These are phyloP conservation scores for Acacia pycnantha DNA, from an alignment of 331 rosid genomes.

Conservation along the genomic window DNA sequence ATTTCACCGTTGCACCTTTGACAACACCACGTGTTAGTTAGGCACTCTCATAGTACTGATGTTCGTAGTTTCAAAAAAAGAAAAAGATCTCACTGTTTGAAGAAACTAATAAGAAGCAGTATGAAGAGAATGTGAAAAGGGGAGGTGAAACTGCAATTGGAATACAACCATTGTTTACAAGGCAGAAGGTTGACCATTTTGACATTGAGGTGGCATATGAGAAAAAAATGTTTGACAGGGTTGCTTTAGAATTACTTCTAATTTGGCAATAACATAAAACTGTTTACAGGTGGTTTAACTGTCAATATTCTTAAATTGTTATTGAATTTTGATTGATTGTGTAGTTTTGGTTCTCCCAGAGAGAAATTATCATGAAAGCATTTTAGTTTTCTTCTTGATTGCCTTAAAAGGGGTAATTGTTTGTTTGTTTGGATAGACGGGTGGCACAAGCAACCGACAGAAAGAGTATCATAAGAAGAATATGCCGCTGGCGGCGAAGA, in stretches of 20 bases:
- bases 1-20: neutral
- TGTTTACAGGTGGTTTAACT: neutral
- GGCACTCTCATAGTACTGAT: neutral
- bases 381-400: neutral
- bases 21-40: neutral
- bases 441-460: conserved; percentile 80
- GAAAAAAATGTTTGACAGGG: neutral
- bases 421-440: conserved; percentile 54
- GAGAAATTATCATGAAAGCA: neutral
- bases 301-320: neutral
- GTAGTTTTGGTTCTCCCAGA: neutral
- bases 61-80: neutral
- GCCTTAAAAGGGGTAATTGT: neutral
- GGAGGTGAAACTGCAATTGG: neutral
- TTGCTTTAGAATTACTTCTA: no score
- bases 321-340: neutral
- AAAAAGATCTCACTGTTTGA: neutral
- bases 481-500: conserved; percentile 77
- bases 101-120: neutral
- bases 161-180: neutral
- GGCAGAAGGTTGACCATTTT: neutral
- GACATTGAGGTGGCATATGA: neutral
- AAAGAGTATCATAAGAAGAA: conserved; percentile 77
- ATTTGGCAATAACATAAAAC: neutral
- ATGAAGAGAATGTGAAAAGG: neutral